phyloP scores from a whole-genome alignment of 2,329 filamentous ascomycete species.

The Fusarium keratoplasticum region DNA sequence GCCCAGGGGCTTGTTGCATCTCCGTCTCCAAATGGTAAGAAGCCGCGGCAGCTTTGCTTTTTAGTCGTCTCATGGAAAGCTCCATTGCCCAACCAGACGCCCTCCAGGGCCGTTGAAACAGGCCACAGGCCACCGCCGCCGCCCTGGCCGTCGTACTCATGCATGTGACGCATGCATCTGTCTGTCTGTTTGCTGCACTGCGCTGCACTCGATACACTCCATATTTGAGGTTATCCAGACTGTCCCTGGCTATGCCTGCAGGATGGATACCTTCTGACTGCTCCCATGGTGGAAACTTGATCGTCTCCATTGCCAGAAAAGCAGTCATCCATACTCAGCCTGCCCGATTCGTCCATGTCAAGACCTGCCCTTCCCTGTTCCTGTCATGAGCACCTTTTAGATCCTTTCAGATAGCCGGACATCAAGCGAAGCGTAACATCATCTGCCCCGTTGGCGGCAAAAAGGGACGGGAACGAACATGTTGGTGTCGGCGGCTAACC shows the following conservation, averaged over 20 bases:
- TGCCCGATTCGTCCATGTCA: background rate
- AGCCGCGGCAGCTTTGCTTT: constrained; percentile 32
- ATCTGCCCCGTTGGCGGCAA: background rate
- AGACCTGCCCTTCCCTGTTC: background rate
- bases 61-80: constrained; percentile 33
- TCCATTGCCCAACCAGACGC: background rate
- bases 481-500: background rate
- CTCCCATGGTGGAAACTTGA: constrained; percentile 5
- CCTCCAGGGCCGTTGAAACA: constrained; percentile 13
- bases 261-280: background rate
- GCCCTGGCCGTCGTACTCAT: constrained; percentile 16
- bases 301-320: background rate
- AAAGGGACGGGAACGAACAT: background rate
- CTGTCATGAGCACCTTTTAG: background rate
- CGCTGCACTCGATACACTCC: constrained; percentile 1
- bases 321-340: constrained; percentile 2
- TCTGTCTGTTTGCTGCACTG: background rate
- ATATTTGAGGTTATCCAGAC: constrained; percentile 13
- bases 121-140: constrained; percentile 17
- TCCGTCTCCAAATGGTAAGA: constrained; percentile 17
- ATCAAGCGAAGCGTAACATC: constrained; percentile 7
- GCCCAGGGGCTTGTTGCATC: constrained; percentile 7
- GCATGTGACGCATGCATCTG: constrained; percentile 30
- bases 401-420: constrained; percentile 11
- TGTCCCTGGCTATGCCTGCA: constrained; percentile 19